These are phyloP conservation scores for Tetracladium maxilliforme DNA, from an alignment of 2,329 filamentous ascomycete species.

Conservation along the genomic window DNA sequence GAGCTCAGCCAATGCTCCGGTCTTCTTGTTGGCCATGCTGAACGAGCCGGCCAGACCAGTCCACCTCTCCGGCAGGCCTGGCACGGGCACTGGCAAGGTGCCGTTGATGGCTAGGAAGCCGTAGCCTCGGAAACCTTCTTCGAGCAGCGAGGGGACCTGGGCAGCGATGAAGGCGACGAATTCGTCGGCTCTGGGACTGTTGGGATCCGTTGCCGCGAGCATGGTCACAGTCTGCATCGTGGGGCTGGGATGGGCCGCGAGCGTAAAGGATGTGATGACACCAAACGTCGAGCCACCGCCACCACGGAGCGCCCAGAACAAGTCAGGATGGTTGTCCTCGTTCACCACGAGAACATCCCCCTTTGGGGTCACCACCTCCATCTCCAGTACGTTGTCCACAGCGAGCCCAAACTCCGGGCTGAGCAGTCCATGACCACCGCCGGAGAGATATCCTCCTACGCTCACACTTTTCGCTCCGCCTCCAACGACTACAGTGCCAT, in stretches of 20 bases:
- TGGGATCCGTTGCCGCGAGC: constrained; percentile 13
- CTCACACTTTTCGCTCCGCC: constrained; percentile 40
- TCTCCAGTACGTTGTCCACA: constrained; percentile 44
- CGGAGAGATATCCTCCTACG: constrained; percentile 44
- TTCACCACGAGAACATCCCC: constrained; percentile 35
- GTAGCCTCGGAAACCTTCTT: constrained; percentile 35
- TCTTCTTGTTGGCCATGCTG: constrained; percentile 16
- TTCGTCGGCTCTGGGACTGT: constrained; percentile 25
- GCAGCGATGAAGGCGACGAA: constrained; percentile 30
- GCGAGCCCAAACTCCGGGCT: constrained; percentile 39
- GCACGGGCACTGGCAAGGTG: constrained; percentile 16
- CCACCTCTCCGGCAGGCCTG: no score
- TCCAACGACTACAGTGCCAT: constrained; percentile 34
- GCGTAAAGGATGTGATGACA: constrained; percentile 40
- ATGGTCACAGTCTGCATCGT: constrained; percentile 17
- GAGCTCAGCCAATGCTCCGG: not conserved
- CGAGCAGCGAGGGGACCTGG: constrained; percentile 28
- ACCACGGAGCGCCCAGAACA: constrained; percentile 51
- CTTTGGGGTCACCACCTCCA: constrained; percentile 36
- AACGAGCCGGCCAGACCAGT: no score
- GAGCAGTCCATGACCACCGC: constrained; percentile 43
- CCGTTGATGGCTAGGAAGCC: constrained; percentile 22
- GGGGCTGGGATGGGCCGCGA: constrained; percentile 30
- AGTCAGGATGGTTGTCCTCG: constrained; percentile 34
- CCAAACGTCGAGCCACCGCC: constrained; percentile 46